These are phyloP conservation scores for Ceratocystis colombiana DNA, from an alignment of 2,329 filamentous ascomycete genomes.

Conservation along the genomic window DNA sequence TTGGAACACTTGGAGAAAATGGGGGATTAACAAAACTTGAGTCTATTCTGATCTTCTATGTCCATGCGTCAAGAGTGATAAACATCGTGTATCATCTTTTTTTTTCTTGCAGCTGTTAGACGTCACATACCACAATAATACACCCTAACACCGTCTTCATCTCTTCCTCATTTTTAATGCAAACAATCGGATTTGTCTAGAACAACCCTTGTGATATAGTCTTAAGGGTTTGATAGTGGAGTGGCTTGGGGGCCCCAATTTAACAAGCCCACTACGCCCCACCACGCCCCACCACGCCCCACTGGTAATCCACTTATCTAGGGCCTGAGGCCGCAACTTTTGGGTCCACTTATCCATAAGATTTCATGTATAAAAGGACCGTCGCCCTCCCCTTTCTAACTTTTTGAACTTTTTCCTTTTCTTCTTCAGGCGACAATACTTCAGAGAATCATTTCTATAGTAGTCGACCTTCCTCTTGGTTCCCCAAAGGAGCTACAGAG, in stretches of 20 bases:
- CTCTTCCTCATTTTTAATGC: background rate
- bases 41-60: background rate
- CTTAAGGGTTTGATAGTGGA: background rate
- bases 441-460: conserved; percentile 94
- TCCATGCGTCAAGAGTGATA: background rate
- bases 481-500: conserved; percentile 87
- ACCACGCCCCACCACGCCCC: background rate
- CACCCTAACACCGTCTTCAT: no score
- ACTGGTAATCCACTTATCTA: background rate
- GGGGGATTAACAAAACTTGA: background rate
- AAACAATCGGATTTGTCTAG: background rate
- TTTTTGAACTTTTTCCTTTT: conserved; percentile 17
- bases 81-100: background rate
- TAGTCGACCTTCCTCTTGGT: conserved; percentile 82
- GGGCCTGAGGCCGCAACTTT: conserved; percentile 9
- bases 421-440: conserved; percentile 23
- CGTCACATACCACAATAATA: no score
- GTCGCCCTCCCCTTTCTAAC: background rate
- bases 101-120: background rate
- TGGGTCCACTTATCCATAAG: conserved; percentile 1
- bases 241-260: background rate
- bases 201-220: background rate
- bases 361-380: conserved; percentile 9
- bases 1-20: background rate
- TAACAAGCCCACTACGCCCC: background rate